phyloP scores from a whole-genome alignment of 768 basidiomycete genomes.

The Panaeolus cyanescens region DNA sequence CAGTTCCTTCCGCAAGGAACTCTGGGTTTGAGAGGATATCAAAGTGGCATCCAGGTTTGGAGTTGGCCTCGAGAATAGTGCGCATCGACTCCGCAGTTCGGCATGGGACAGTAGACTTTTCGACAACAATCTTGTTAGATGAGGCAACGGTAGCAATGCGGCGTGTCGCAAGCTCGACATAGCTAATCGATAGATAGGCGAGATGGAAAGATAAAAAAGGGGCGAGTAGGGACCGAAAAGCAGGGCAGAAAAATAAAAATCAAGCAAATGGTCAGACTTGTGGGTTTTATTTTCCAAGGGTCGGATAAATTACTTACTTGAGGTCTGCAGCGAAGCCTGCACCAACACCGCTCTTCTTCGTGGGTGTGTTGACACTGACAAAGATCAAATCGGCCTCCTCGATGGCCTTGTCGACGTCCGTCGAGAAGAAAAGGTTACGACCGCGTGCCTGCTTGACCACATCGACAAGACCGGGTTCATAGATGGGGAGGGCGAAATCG shows the following conservation, averaged over 20 bases:
- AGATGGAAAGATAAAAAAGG: conserved; percentile 7
- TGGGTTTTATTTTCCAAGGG: conserved; percentile 6
- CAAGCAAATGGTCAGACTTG: conserved; percentile 13
- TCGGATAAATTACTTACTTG: conserved; percentile 62
- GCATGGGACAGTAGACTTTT: conserved; percentile 99
- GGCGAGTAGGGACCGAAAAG: conserved; percentile 12
- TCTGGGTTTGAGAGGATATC: conserved; percentile 99
- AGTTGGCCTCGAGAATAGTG: conserved; percentile 98
- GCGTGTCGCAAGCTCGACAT: conserved; percentile 95
- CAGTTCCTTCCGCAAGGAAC: conserved; percentile 98
- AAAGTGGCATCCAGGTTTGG: conserved; percentile 86
- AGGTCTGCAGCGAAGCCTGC: conserved; percentile 98
- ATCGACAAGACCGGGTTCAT: conserved; percentile 93
- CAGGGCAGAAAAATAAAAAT: conserved; percentile 4
- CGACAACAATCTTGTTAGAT: conserved; percentile 96
- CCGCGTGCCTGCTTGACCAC: conserved; percentile 89
- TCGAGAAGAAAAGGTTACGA: conserved; percentile 96
- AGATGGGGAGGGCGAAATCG: conserved; percentile 88
- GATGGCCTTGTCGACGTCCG: conserved; percentile 92
- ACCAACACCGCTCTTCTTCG: conserved; percentile 97
- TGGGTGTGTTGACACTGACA: conserved; percentile 98
- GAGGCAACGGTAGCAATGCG: conserved; percentile 91
- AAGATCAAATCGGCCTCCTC: conserved; percentile 97
- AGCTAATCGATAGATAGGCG: conserved; percentile 50
- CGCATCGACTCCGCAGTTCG: conserved; percentile 99